Evolutionary conservation across 164 flowering plant species (phyloP), one percentile per base, ranked within the genome.

Genomic region (Kingdonia uniflora): DNA sequence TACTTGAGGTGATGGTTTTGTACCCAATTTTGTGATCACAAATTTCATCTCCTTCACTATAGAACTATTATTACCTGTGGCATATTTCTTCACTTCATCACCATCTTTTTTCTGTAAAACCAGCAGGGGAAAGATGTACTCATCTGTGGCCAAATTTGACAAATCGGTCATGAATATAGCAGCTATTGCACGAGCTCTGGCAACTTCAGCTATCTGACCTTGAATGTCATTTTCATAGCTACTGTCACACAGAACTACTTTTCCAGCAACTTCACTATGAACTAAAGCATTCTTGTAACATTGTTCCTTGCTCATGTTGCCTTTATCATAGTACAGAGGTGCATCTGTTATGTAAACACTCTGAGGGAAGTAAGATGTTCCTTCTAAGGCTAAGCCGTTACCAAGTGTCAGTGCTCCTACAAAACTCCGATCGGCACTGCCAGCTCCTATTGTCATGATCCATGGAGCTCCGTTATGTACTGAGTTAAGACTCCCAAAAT

Each of bases 391-490:
- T 5, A 23, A 24, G 0, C 51, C 63, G 37, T 65, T 54, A 8
- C 51, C 70, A 0, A 68, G 54, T 7, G 53, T 62, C 24, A 62
- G 8, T 14, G 43, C 23, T 8, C 50, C 72, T 17, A 20, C 12
- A 35, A 62, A 68, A 19, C 23, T 57, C 22, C 72, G 17, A 20
- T 65, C 76, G 25, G 55, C 21, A 14, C 69, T 67, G 25, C 67
- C 62, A 11, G 75, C 69, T 14, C 69, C 71, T 8, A 71, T 57
- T 0, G 72, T 68, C 45, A 51, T 58, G 55, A 68, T 68, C 76
- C 76, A 72, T 23, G 72, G 70, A 14, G 76, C 72, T n/a, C 66
- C 68, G 44, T 68, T 69, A 12, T 35, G 6, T 5, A 48, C 59
- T 12, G 66, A 19, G 0, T 0, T 11, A 6, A 1, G 15, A 0